phyloP scores from a whole-genome alignment of 106 monocot species.

The Dioscorea dumetorum region DNA sequence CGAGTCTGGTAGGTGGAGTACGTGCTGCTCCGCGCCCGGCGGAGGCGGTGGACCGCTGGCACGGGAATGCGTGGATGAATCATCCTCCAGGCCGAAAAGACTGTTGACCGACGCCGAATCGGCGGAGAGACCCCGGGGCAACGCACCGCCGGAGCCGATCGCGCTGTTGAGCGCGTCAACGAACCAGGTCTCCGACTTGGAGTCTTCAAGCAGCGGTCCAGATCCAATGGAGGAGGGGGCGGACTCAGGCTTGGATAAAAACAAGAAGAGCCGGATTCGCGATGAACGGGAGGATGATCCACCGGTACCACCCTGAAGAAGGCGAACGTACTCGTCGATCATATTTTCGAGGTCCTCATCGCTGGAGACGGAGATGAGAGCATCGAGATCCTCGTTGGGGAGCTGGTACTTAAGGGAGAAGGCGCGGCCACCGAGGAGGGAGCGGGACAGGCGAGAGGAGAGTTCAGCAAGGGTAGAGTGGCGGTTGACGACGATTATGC shows the following conservation, averaged over 20 bases:
- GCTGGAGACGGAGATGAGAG: constrained; percentile 81
- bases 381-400: constrained; percentile 95
- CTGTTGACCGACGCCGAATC: constrained; percentile 73
- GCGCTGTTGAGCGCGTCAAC: constrained; percentile 92
- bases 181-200: constrained; percentile 92
- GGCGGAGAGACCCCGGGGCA: constrained; percentile 36
- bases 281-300: constrained; percentile 18
- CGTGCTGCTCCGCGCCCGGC: constrained; percentile 4
- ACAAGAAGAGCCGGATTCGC: constrained; percentile 73
- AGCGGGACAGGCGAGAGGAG: constrained; percentile 47
- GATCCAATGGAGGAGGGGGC: constrained; percentile 45
- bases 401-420: constrained; percentile 96
- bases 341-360: constrained; percentile 98
- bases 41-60: too few species aligned
- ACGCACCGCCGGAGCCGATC: constrained; percentile 41
- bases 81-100: constrained; percentile 82
- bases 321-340: constrained; percentile 86
- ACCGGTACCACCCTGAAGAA: neutral
- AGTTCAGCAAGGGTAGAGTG: constrained; percentile 64
- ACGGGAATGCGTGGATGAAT: constrained; percentile 32
- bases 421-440: constrained; percentile 41
- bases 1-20: constrained; percentile 35
- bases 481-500: constrained; percentile 82
- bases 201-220: constrained; percentile 65
- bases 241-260: constrained; percentile 60